phyloP scores from a whole-genome alignment of 2,329 filamentous ascomycete species.

The Aspergillus sclerotialis region DNA sequence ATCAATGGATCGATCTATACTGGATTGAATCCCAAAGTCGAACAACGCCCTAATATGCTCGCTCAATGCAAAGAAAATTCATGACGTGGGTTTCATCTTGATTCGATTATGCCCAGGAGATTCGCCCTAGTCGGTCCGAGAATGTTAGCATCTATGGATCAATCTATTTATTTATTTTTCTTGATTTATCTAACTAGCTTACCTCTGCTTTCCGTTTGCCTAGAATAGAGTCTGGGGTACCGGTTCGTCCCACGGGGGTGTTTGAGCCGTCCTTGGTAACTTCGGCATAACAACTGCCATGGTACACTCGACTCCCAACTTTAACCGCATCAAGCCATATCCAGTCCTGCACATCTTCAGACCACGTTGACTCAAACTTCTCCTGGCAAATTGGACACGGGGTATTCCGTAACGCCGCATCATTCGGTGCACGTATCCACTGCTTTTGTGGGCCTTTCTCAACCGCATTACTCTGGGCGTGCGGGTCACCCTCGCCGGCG shows the following conservation, averaged over 20 bases:
- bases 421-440: slow-evolving; percentile 79
- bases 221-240: slow-evolving; percentile 58
- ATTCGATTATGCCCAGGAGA: slow-evolving; percentile 32
- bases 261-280: slow-evolving; percentile 58
- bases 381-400: slow-evolving; percentile 94
- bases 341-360: slow-evolving; percentile 90
- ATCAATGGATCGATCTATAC: no score
- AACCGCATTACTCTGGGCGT: slow-evolving; percentile 31
- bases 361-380: slow-evolving; percentile 85
- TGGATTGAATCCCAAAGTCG: no score
- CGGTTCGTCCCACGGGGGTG: slow-evolving; percentile 34
- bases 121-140: slow-evolving; percentile 19
- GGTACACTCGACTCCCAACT: slow-evolving; percentile 73
- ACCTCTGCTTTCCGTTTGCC: slow-evolving; percentile 72
- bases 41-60: no score
- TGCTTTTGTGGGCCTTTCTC: slow-evolving; percentile 55
- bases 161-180: no score
- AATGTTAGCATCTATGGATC: background rate
- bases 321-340: slow-evolving; percentile 88
- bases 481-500: slow-evolving; percentile 33
- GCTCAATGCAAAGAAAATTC: slow-evolving; percentile 8
- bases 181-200: slow-evolving; percentile 7
- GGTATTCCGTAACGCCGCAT: slow-evolving; percentile 64
- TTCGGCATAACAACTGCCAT: slow-evolving; percentile 83
- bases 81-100: slow-evolving; percentile 31